These are phyloP conservation scores for Bryum argenteum DNA, from an alignment of 225 moss, liverwort and hornwort species.

Conservation along the genomic window DNA sequence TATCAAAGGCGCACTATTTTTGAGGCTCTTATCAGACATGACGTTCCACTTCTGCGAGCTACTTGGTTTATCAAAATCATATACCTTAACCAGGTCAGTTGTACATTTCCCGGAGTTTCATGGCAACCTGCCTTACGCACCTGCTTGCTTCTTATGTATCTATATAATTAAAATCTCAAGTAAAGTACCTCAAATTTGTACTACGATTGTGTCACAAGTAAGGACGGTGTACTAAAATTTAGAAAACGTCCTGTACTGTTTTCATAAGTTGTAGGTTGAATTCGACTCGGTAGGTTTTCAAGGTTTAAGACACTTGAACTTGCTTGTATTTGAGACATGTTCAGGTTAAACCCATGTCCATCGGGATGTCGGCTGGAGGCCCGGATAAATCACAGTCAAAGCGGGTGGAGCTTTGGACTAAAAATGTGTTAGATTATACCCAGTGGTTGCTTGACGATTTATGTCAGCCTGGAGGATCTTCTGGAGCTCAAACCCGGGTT, in stretches of 20 bases:
- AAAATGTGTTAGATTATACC: conserved; percentile 83
- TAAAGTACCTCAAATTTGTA: background rate
- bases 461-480: conserved; percentile 56
- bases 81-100: conserved; percentile 83
- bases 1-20: conserved; percentile 80
- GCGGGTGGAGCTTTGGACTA: conserved; percentile 96
- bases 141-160: conserved; percentile 20
- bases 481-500: conserved; percentile 45
- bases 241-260: background rate
- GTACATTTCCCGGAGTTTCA: background rate
- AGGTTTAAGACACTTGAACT: conserved; percentile 18
- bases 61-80: conserved; percentile 98
- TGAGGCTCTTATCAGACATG: conserved; percentile 89
- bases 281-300: background rate
- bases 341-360: conserved; percentile 88
- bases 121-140: conserved; percentile 9
- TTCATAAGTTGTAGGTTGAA: conserved; percentile 12
- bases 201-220: background rate
- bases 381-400: conserved; percentile 96
- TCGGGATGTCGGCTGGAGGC: conserved; percentile 93
- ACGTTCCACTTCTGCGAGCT: conserved; percentile 85
- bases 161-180: conserved; percentile 12
- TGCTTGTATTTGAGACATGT: conserved; percentile 27
- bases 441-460: conserved; percentile 83
- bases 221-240: background rate